Evolutionary conservation across 768 basidiomycete genomes (phyloP).

Genomic region (Dentipellis fragilis): DNA sequence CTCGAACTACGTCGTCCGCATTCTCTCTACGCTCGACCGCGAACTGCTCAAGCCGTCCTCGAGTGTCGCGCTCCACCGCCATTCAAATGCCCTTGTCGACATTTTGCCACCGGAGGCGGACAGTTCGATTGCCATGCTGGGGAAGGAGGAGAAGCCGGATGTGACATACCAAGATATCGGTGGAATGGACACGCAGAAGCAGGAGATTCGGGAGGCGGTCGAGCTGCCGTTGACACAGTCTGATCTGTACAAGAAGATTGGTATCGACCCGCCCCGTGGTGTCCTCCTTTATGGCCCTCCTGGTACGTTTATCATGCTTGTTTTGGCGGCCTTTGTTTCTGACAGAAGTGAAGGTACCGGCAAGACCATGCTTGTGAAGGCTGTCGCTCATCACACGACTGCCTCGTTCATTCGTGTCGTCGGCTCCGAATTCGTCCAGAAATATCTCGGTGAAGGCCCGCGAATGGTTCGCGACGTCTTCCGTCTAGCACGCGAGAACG

Average conservation of each 20-base stretch:
- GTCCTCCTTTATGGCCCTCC: slow-evolving; percentile 96
- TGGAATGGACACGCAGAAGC: slow-evolving; percentile 96
- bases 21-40: slow-evolving; percentile 92
- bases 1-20: slow-evolving; percentile 96
- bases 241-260: slow-evolving; percentile 98
- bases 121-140: slow-evolving; percentile 92
- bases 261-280: slow-evolving; percentile 97
- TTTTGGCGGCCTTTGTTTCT: neutral
- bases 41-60: slow-evolving; percentile 96
- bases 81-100: slow-evolving; percentile 97
- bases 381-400: slow-evolving; percentile 96
- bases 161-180: slow-evolving; percentile 91
- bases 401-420: slow-evolving; percentile 97
- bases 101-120: slow-evolving; percentile 98
- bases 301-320: slow-evolving; percentile 35
- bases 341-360: slow-evolving; percentile 63
- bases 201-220: slow-evolving; percentile 97
- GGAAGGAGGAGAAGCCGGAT: slow-evolving; percentile 90
- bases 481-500: slow-evolving; percentile 92
- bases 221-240: slow-evolving; percentile 95
- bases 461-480: slow-evolving; percentile 99
- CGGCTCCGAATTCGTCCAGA: slow-evolving; percentile 98
- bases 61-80: slow-evolving; percentile 96
- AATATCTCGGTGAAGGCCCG: slow-evolving; percentile 97
- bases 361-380: slow-evolving; percentile 98